A percentile compares a stretch with the other conserved stretches of the same genome.
Evolutionary conservation across 805 yeast species (phyloP).

Genomic region (Isabelozyma rhagii): DNA sequence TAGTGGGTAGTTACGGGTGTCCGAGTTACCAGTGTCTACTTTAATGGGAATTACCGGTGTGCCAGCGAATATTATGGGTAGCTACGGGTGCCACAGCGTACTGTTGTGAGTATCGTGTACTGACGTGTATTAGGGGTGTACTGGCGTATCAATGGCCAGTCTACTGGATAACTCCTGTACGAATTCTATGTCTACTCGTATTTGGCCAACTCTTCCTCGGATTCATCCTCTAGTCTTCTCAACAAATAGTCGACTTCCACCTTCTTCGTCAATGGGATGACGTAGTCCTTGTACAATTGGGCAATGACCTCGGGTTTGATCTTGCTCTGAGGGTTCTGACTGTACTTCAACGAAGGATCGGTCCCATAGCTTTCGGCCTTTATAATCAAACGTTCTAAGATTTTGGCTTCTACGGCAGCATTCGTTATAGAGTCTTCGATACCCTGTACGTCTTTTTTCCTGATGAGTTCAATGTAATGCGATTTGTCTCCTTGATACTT

Average conservation of each 20-base stretch:
- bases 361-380: constrained; percentile 87
- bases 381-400: constrained; percentile 68
- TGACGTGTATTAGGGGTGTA: neutral
- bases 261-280: constrained; percentile 91
- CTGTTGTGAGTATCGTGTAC: neutral
- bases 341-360: constrained; percentile 75
- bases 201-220: constrained; percentile 5
- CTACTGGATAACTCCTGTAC: neutral
- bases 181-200: neutral
- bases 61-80: too few species aligned
- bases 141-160: neutral
- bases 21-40: too few species aligned
- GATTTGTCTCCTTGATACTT: constrained; percentile 72
- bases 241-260: constrained; percentile 92
- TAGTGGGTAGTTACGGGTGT: too few species aligned
- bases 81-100: neutral
- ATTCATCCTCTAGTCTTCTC: constrained; percentile 70
- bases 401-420: constrained; percentile 78
- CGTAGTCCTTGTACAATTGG: constrained; percentile 76
- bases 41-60: too few species aligned
- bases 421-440: constrained; percentile 84
- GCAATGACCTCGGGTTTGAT: constrained; percentile 82
- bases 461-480: constrained; percentile 61
- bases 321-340: constrained; percentile 66
- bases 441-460: constrained; percentile 62